These are phyloP conservation scores for Alternaria tenuissima DNA, from an alignment of 2,329 filamentous ascomycete genomes.

Conservation along the genomic window DNA sequence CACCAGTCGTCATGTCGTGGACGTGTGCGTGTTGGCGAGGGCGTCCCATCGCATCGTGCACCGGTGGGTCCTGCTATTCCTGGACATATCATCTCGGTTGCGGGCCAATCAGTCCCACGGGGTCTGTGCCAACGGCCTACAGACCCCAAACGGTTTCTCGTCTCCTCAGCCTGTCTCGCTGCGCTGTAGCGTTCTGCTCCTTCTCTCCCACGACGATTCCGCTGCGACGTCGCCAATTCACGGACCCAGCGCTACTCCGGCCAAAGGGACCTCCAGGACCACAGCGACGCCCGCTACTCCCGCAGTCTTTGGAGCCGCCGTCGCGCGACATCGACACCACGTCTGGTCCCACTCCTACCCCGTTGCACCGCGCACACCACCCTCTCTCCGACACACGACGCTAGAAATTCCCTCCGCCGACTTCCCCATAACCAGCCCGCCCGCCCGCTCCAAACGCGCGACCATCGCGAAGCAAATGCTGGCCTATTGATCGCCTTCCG, in stretches of 20 bases:
- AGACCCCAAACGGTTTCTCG: slow-evolving; percentile 9
- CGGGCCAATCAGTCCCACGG: slow-evolving; percentile 16
- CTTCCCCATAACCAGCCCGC: slow-evolving; percentile 22
- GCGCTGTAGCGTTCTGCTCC: slow-evolving; percentile 20
- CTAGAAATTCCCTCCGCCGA: slow-evolving; percentile 19
- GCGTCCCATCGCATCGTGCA: not conserved
- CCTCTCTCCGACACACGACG: slow-evolving; percentile 14
- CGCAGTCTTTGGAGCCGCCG: slow-evolving; percentile 20
- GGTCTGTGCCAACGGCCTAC: slow-evolving; percentile 8
- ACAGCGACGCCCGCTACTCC: slow-evolving; percentile 1
- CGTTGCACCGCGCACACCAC: slow-evolving; percentile 27
- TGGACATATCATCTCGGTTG: slow-evolving; percentile 26
- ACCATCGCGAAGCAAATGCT: slow-evolving; percentile 41
- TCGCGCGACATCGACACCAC: slow-evolving; percentile 22
- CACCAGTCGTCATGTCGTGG: not conserved
- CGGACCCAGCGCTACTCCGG: slow-evolving; percentile 18
- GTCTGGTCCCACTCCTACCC: slow-evolving; percentile 25
- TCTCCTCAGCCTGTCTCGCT: slow-evolving; percentile 13
- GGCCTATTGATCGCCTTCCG: slow-evolving; percentile 40
- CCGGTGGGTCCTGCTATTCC: slow-evolving; percentile 20
- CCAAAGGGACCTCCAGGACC: slow-evolving; percentile 15
- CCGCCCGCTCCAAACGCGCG: slow-evolving; percentile 18
- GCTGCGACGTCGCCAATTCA: slow-evolving; percentile 44
- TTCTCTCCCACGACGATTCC: slow-evolving; percentile 36
- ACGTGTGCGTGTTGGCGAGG: not conserved